Evolutionary conservation across 192 early-diverging fungal genomes (phyloP).

Genomic region (Backusella morwellensis): DNA sequence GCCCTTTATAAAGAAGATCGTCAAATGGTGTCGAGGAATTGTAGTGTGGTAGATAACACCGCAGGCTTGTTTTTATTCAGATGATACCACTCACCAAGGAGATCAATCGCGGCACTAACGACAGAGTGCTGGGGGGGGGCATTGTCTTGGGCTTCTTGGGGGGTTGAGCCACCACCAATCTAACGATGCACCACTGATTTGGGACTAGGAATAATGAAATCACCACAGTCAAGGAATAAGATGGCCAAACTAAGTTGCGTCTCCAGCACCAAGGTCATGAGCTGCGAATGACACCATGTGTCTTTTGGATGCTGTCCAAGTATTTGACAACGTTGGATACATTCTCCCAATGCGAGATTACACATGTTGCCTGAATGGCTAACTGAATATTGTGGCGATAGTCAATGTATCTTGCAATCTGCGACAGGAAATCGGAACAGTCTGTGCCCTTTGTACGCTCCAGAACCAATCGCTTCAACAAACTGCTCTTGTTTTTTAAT

Average conservation of each 20-base stretch:
- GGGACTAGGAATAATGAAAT: conserved; percentile 29
- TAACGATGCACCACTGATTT: conserved; percentile 25
- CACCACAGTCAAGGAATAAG: conserved; percentile 34
- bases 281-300: conserved; percentile 38
- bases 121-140: conserved; percentile 20
- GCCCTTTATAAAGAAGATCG: background rate
- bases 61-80: conserved; percentile 33
- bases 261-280: conserved; percentile 46
- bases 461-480: conserved; percentile 43
- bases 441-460: conserved; percentile 38
- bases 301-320: conserved; percentile 41
- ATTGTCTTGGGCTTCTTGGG: background rate
- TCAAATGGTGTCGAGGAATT: conserved; percentile 47
- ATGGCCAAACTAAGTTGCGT: conserved; percentile 45
- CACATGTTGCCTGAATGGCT: conserved; percentile 38
- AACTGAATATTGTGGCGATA: conserved; percentile 33
- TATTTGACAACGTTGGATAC: conserved; percentile 44
- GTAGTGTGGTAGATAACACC: conserved; percentile 39
- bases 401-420: conserved; percentile 36
- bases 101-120: conserved; percentile 38
- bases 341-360: conserved; percentile 41
- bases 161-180: background rate
- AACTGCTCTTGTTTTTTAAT: conserved; percentile 17
- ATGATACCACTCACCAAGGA: conserved; percentile 35
- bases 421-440: conserved; percentile 34